Evolutionary conservation across 1,139 yeast species (phyloP), one percentile per base, ranked within the genome.

Genomic region (Saccharomyces hybrid): DNA sequence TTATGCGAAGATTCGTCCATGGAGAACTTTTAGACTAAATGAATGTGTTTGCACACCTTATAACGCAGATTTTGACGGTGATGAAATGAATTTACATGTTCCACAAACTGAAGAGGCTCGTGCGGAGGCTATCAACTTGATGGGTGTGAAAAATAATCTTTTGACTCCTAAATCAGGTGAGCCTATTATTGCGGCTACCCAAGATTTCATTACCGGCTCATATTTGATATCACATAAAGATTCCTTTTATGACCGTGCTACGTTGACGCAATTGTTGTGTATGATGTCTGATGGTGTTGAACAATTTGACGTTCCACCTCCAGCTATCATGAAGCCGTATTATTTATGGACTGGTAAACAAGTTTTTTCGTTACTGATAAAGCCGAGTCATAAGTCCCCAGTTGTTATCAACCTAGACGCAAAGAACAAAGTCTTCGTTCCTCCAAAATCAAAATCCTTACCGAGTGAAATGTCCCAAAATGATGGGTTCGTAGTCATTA

Each of bases 1-100:
- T 76, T 90, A 86, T 71, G 99, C 97, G 50, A 91, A 89, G 67
- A 84, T 95, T 64, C 81, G 96, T 64, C 99, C 99, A 0, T 95
- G 99, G 99, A 81, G 99, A 75, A 95, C 99, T 0, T 88, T 95
- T 75, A 79, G 99, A 63, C 79, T 95, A 64, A 95, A 95, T 68
- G 99, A 95, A 73, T 95, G 99, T 86, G 99, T 93, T 14, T 95
- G 99, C 77, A 93, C 99, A 0, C 99, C 99, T 1, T 95, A 93
- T 74, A 95, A 95, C 72, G 99, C 99, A 47, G 99, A 95, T 80
- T 95, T 95, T 69, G 99, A 95, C 73, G 99, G 99, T 72, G 99
- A 95, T 73, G 99, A 95, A 73, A 95, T 95, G 99, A 95, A 95
- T 71, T 78, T 95, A 69, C 99, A 95, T 69, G 99, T 95, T 48